Conservation (phyloP, 768 basidiomycete genomes). For the Leucocoprinus leucothites region DNA sequence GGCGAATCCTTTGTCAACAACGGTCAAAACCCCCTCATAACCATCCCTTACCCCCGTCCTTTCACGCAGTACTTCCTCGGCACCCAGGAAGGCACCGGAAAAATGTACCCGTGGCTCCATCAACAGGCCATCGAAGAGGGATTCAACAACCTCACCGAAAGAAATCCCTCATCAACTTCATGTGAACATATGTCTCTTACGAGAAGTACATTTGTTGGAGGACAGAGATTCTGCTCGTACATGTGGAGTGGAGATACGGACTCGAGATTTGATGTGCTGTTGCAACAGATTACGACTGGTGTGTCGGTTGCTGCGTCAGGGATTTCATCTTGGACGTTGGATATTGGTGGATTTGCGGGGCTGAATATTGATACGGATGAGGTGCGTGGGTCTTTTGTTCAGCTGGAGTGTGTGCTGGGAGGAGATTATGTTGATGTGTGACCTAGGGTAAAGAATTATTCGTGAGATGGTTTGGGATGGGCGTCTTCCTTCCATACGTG, state of each 20-base stretch:
- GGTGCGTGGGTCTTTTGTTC: conserved; percentile 14
- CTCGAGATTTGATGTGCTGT: conserved; percentile 29
- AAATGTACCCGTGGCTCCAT: conserved; percentile 37
- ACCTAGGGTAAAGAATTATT: conserved; percentile 29
- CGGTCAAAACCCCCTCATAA: conserved; percentile 24
- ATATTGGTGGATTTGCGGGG: conserved; percentile 33
- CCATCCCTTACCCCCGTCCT: conserved; percentile 29
- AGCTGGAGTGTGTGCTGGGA: not conserved
- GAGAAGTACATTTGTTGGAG: conserved; percentile 32
- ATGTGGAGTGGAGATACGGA: conserved; percentile 35
- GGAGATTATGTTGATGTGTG: not conserved
- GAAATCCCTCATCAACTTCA: conserved; percentile 17
- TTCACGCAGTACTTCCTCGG: conserved; percentile 34
- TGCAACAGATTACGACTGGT: conserved; percentile 33
- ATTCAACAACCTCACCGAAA: conserved; percentile 27
- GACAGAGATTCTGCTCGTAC: conserved; percentile 35
- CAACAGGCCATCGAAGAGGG: conserved; percentile 35
- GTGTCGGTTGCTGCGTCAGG: conserved; percentile 32
- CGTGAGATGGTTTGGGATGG: conserved; percentile 34
- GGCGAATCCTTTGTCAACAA: conserved; percentile 35
- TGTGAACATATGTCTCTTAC: conserved; percentile 33
- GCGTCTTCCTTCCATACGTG: conserved; percentile 34
- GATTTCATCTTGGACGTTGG: conserved; percentile 34
- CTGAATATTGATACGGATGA: conserved; percentile 26
- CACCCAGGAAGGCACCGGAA: conserved; percentile 31